Evolutionary conservation across 2,329 filamentous ascomycete genomes (phyloP).

Genomic region (Colletotrichum orbiculare): DNA sequence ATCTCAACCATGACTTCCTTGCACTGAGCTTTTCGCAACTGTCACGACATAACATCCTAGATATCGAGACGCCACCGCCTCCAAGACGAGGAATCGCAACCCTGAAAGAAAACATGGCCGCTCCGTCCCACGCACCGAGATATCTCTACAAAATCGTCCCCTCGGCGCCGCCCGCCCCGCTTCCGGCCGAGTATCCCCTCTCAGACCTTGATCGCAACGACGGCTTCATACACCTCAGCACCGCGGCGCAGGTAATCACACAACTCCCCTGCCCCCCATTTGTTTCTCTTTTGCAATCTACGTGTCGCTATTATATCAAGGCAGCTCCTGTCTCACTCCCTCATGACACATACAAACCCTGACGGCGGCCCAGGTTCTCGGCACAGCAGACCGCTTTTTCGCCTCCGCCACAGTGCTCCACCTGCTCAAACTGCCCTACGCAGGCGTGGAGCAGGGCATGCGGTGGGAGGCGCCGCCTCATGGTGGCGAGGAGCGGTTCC

Average conservation of each 20-base stretch:
- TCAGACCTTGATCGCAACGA: constrained; percentile 70
- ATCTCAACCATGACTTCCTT: too few relatives aligned
- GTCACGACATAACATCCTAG: too few relatives aligned
- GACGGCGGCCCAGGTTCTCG: constrained; percentile 50
- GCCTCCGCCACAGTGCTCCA: constrained; percentile 51
- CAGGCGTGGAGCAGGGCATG: constrained; percentile 53
- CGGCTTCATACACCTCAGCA: constrained; percentile 72
- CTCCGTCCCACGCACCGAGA: constrained; percentile 47
- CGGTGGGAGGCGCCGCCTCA: constrained; percentile 68
- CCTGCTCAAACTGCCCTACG: constrained; percentile 65
- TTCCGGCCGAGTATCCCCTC: constrained; percentile 65
- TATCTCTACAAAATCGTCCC: constrained; percentile 73
- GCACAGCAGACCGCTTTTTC: constrained; percentile 59
- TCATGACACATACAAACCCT: not conserved
- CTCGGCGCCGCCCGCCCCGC: constrained; percentile 60
- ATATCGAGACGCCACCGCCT: too few relatives aligned
- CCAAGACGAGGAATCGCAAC: not conserved
- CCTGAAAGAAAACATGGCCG: constrained; percentile 17
- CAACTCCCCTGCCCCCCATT: too few relatives aligned
- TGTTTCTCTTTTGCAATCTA: not conserved
- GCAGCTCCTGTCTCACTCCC: too few relatives aligned
- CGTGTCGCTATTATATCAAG: not conserved
- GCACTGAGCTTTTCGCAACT: not conserved
- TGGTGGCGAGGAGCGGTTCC: constrained; percentile 57
- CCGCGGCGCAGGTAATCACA: constrained; percentile 60